phyloP scores from a whole-genome alignment of 75 land plant species.

The Sequoia sempervirens region DNA sequence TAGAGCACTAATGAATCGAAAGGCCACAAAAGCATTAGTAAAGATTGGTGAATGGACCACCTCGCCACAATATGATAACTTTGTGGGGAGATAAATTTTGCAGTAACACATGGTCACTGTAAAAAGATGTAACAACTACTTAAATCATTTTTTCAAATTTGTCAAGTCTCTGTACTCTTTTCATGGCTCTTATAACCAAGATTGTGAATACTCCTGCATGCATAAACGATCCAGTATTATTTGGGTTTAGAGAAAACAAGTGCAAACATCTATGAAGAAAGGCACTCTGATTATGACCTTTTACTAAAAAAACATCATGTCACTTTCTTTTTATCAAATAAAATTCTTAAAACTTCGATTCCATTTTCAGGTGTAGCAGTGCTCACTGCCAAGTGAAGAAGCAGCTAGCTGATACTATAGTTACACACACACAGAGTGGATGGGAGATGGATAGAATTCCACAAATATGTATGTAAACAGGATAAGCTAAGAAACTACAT shows the following conservation, averaged over 20 bases:
- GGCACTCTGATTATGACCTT: background rate
- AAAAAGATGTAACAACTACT: background rate
- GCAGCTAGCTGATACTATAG: background rate
- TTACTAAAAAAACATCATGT: background rate
- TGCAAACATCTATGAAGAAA: background rate
- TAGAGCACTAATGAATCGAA: background rate
- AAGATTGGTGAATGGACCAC: background rate
- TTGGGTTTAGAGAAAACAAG: background rate
- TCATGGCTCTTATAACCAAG: constrained; percentile 57
- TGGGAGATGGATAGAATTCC: background rate
- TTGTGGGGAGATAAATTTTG: background rate
- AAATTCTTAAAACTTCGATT: background rate
- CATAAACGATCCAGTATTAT: background rate
- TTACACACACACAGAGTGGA: background rate
- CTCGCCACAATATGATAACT: background rate
- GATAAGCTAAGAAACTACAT: background rate
- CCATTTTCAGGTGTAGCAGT: background rate
- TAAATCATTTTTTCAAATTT: constrained; percentile 90
- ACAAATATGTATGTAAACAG: background rate
- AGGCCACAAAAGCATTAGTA: background rate
- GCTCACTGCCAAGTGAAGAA: background rate
- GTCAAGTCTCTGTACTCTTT: constrained; percentile 72
- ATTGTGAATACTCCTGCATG: constrained; percentile 71
- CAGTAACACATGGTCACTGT: background rate
- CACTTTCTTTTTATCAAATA: background rate